Conservation (phyloP, 129 eudicot genomes). For the Flaveria linearis region DNA sequence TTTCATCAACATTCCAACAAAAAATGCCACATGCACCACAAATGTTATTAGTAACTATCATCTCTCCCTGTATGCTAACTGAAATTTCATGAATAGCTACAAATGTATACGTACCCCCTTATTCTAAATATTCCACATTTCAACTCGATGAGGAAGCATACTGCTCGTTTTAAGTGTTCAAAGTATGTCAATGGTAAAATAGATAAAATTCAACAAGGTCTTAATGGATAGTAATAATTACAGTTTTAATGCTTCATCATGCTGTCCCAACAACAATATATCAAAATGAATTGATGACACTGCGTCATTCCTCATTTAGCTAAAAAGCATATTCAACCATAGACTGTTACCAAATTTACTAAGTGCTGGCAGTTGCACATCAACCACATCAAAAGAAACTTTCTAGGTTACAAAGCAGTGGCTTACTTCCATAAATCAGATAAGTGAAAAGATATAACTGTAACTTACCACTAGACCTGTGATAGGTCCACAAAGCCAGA, state of each 20-base stretch:
- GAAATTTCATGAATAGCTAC: background rate
- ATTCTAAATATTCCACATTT: conserved; percentile 1
- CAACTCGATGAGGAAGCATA: conserved; percentile 20
- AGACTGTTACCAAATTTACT: conserved; percentile 1
- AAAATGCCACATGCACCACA: background rate
- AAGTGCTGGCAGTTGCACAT: background rate
- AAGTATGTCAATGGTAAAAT: background rate
- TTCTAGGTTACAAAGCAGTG: background rate
- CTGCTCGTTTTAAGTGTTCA: background rate
- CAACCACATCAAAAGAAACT: conserved; percentile 17
- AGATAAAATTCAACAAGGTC: conserved; percentile 13
- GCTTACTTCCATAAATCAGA: conserved; percentile 9
- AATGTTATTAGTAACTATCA: conserved; percentile 2
- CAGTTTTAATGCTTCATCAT: conserved; percentile 9
- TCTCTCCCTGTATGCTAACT: conserved; percentile 11
- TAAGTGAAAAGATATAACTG: conserved; percentile 14
- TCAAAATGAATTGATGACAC: background rate
- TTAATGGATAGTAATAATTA: conserved; percentile 6
- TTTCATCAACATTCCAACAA: background rate
- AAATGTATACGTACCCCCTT: conserved; percentile 5
- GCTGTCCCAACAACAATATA: conserved; percentile 6
- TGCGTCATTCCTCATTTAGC: conserved; percentile 13
- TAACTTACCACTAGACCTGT: conserved; percentile 96
- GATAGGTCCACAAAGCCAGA: conserved; percentile 98
- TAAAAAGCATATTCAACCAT: background rate